These are phyloP conservation scores for Phaeotremella skinneri DNA, from an alignment of 768 basidiomycete genomes.

Conservation along the genomic window DNA sequence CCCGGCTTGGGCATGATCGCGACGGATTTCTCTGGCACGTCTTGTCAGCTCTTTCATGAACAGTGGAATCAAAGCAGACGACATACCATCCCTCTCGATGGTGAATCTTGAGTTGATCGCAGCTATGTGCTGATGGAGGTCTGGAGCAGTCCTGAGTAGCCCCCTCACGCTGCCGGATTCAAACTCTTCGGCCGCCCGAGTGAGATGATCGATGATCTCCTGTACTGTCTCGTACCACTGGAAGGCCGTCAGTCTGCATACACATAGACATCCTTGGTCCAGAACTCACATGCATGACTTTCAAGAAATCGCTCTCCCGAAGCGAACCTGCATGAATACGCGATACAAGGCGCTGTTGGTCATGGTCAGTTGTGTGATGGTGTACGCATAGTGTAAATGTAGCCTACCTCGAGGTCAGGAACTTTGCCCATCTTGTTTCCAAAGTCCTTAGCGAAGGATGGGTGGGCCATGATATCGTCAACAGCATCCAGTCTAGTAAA, in stretches of 20 bases:
- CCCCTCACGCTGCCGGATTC: conserved; percentile 71
- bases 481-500: conserved; percentile 81
- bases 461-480: conserved; percentile 78
- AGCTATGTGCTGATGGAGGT: conserved; percentile 68
- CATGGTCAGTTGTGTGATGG: conserved; percentile 7
- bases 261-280: neutral
- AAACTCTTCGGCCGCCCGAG: conserved; percentile 68
- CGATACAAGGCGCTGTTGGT: conserved; percentile 83
- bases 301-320: conserved; percentile 80
- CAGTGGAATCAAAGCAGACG: neutral
- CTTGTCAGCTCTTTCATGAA: neutral
- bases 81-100: conserved; percentile 46
- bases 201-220: conserved; percentile 64
- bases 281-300: conserved; percentile 66
- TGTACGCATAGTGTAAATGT: neutral
- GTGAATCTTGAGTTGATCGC: conserved; percentile 71
- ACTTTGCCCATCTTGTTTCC: conserved; percentile 66
- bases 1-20: conserved; percentile 79
- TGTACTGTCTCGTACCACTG: conserved; percentile 76
- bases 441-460: conserved; percentile 73
- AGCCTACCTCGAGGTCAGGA: conserved; percentile 60
- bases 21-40: conserved; percentile 18
- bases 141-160: conserved; percentile 75
- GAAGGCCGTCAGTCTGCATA: neutral
- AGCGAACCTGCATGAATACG: conserved; percentile 92